Conservation (phyloP, 257 asterid species). For the Ajuga chamaepitys region DNA sequence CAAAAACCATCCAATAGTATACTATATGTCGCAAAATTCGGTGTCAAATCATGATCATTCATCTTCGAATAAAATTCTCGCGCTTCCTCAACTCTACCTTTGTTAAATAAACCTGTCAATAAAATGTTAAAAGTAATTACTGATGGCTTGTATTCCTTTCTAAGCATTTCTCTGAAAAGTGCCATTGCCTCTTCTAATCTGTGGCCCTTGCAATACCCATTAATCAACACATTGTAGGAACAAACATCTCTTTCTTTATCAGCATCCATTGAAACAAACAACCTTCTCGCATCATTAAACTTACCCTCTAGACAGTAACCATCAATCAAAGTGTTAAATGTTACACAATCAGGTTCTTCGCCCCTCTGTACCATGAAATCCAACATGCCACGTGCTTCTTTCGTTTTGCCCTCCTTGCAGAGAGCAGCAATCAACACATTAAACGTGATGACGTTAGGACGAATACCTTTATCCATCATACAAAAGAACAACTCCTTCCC, state of each 20-base stretch:
- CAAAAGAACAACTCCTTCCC: conserved; percentile 42
- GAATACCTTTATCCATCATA: conserved; percentile 65
- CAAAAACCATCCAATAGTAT: conserved; percentile 55
- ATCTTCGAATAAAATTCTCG: conserved; percentile 29
- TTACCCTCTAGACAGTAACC: conserved; percentile 54
- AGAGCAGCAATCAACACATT: conserved; percentile 46
- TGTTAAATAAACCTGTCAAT: conserved; percentile 46
- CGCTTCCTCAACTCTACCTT: conserved; percentile 44
- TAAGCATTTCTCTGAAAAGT: conserved; percentile 52
- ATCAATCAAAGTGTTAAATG: conserved; percentile 49
- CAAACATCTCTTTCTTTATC: conserved; percentile 26
- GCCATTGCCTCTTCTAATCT: conserved; percentile 41
- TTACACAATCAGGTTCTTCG: conserved; percentile 46
- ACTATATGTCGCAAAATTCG: conserved; percentile 38
- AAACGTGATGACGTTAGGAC: conserved; percentile 53
- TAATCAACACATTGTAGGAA: conserved; percentile 51
- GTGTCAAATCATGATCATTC: conserved; percentile 32
- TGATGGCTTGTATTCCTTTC: conserved; percentile 37
- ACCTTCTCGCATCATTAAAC: conserved; percentile 40
- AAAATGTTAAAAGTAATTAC: conserved; percentile 44
- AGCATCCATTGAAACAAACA: conserved; percentile 48
- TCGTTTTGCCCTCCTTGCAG: conserved; percentile 52
- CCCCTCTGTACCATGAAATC: conserved; percentile 62
- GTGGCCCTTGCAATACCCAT: conserved; percentile 53
- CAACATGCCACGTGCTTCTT: conserved; percentile 51